These are phyloP conservation scores for Plasmodium ovale DNA, from an alignment of 169 alveolate species.

Conservation along the genomic window DNA sequence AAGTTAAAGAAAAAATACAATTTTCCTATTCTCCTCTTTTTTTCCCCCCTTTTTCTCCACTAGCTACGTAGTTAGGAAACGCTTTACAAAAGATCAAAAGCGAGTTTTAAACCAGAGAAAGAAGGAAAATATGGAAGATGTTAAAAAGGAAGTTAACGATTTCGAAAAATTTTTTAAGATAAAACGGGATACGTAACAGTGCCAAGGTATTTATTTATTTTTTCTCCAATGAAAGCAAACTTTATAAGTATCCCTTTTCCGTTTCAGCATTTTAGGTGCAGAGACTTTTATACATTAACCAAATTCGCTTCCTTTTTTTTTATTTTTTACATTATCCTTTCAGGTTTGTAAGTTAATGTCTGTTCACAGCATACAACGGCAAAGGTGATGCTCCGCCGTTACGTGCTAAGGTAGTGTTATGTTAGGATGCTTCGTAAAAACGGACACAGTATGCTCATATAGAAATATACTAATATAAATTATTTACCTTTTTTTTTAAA, in stretches of 20 bases:
- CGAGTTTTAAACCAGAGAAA: constrained; percentile 33
- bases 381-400: too few relatives aligned
- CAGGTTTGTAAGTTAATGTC: too few relatives aligned
- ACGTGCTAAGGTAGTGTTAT: too few relatives aligned
- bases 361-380: too few relatives aligned
- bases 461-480: too few relatives aligned
- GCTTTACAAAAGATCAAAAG: constrained; percentile 68
- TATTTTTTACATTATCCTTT: not conserved
- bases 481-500: too few relatives aligned
- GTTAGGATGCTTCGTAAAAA: too few relatives aligned
- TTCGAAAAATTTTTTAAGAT: constrained; percentile 57
- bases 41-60: too few relatives aligned
- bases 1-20: too few relatives aligned
- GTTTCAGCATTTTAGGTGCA: not conserved
- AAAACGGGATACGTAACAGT: not conserved
- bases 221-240: not conserved
- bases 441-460: too few relatives aligned
- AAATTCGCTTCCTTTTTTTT: not conserved
- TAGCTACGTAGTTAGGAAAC: constrained; percentile 56
- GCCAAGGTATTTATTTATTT: not conserved
- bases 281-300: not conserved
- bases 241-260: not conserved
- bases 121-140: constrained; percentile 30
- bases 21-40: constrained; percentile 2
- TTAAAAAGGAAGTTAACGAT: constrained; percentile 23